A percentile compares a stretch with the other conserved stretches of the same genome.
Conservation (phyloP, 1,284 basidiomycete genomes). For the Golubevia sp. region DNA sequence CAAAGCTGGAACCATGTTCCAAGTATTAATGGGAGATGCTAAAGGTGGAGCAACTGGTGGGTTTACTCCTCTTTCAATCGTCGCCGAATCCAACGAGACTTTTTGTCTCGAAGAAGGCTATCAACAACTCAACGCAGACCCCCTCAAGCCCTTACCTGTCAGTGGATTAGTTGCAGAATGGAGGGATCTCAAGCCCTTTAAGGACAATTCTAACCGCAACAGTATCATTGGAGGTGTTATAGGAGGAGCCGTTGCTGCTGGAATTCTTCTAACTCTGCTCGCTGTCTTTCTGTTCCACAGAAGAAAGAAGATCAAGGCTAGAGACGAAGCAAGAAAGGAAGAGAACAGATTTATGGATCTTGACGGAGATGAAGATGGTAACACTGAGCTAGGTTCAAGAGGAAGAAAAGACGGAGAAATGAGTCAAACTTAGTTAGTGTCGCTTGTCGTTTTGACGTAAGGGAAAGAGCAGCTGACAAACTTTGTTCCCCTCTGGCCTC, state of each 20-base stretch:
- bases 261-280: constrained; percentile 22
- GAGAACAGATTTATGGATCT: constrained; percentile 36
- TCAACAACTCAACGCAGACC: constrained; percentile 2
- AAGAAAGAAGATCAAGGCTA: constrained; percentile 20
- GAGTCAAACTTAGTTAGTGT: constrained; percentile 3
- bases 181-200: constrained; percentile 16
- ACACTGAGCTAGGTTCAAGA: neutral
- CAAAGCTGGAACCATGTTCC: constrained; percentile 24
- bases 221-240: constrained; percentile 40
- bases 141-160: constrained; percentile 13
- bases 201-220: constrained; percentile 7
- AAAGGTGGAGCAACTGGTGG: constrained; percentile 30
- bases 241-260: constrained; percentile 34
- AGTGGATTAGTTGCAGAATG: constrained; percentile 16
- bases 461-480: no score
- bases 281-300: constrained; percentile 27
- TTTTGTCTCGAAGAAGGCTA: constrained; percentile 17
- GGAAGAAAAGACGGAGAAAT: neutral
- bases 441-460: no score
- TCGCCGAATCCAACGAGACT: constrained; percentile 9
- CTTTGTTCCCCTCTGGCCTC: no score
- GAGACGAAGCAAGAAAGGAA: constrained; percentile 30
- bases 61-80: constrained; percentile 22
- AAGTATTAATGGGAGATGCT: constrained; percentile 28
- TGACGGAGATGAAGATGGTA: constrained; percentile 34